Conservation (phyloP, 202 grass and related monocot species). For the Zoysia matrella region DNA sequence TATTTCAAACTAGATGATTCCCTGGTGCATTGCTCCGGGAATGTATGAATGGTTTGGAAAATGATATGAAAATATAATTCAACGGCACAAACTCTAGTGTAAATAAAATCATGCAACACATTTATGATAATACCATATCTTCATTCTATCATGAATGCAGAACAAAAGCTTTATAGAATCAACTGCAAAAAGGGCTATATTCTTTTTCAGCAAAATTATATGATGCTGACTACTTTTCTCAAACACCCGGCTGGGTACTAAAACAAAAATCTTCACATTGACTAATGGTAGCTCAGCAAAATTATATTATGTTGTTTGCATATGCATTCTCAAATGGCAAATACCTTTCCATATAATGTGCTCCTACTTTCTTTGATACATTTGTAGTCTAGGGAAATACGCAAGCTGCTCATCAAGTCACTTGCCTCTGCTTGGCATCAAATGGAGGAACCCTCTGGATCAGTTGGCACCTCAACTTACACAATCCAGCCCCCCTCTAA, state of each 20-base stretch:
- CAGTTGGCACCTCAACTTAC: not conserved
- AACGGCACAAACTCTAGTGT: not conserved
- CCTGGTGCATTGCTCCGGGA: too few relatives aligned
- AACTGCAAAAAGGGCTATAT: not conserved
- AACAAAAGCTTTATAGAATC: not conserved
- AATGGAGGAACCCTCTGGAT: conserved; percentile 2
- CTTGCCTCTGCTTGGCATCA: not conserved
- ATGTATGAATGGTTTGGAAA: too few relatives aligned
- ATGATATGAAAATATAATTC: too few relatives aligned
- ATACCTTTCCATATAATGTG: not conserved
- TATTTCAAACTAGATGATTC: too few relatives aligned
- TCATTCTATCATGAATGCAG: too few relatives aligned
- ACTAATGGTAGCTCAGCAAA: not conserved
- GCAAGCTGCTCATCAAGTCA: not conserved
- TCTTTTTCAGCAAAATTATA: too few relatives aligned
- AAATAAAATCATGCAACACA: not conserved
- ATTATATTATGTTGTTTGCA: not conserved
- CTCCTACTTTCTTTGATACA: not conserved
- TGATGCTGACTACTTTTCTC: not conserved
- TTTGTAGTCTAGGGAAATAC: not conserved
- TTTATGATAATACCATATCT: not conserved
- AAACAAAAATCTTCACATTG: not conserved
- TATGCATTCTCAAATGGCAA: not conserved
- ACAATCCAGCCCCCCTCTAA: not conserved
- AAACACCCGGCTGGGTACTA: conserved; percentile 7